Percentiles rank a stretch among this genome's conserved stretches.
phyloP scores from a whole-genome alignment of 2,329 filamentous ascomycete species.

The Aspergillus sp. region DNA sequence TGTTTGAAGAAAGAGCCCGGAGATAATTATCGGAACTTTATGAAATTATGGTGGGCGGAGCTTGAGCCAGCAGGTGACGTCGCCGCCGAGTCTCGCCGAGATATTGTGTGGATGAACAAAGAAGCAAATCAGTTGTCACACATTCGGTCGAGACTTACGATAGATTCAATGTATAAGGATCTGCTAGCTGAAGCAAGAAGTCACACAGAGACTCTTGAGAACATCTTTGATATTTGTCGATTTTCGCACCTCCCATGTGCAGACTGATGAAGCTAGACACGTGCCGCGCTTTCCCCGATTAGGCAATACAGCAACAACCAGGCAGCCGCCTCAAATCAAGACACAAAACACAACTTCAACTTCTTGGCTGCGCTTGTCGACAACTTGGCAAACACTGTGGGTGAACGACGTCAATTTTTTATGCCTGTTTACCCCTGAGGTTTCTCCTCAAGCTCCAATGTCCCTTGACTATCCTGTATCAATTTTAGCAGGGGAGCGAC shows the following conservation, averaged over 20 bases:
- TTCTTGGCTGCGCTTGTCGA: constrained; percentile 7
- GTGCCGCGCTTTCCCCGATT: constrained; percentile 12
- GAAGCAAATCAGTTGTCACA: not conserved
- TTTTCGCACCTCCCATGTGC: no score
- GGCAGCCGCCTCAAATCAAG: constrained; percentile 7
- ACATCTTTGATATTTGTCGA: no score
- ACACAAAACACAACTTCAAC: not conserved
- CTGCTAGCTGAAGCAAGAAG: not conserved
- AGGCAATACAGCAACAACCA: constrained; percentile 13
- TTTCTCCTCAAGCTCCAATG: constrained; percentile 3
- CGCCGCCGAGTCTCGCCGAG: not conserved
- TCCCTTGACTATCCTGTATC: not conserved
- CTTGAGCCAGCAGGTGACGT: not conserved
- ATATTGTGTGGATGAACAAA: not conserved
- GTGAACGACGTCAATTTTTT: not conserved
- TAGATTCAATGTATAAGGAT: not conserved
- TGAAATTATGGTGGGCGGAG: not conserved
- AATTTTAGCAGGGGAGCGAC: constrained; percentile 4
- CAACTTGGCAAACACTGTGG: constrained; percentile 2
- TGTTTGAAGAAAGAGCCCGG: not conserved
- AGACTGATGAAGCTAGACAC: not conserved
- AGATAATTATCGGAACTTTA: not conserved
- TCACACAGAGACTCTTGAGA: no score
- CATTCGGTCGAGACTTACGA: not conserved
- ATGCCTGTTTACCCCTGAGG: not conserved